These are phyloP conservation scores for Podospora pseudopauciseta DNA, from an alignment of 495 filamentous ascomycete genomes.

Conservation along the genomic window DNA sequence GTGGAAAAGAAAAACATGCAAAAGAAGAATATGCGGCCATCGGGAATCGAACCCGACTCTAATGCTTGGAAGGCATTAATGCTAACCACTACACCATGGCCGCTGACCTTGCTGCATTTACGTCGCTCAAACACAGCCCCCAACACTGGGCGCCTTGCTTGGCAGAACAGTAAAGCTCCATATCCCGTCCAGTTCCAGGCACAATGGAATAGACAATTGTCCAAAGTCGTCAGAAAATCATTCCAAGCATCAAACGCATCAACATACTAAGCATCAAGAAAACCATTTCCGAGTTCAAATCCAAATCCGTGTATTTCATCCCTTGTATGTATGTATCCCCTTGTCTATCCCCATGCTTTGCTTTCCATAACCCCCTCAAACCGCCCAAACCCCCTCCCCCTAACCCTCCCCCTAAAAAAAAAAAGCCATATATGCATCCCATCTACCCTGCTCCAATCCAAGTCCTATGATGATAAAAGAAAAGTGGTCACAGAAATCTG, in stretches of 20 bases:
- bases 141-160: background rate
- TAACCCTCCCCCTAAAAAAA: background rate
- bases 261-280: background rate
- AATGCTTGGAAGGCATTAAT: conserved; percentile 13
- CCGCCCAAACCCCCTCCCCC: too few species aligned
- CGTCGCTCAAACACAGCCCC: background rate
- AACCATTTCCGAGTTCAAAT: background rate
- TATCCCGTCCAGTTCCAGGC: background rate
- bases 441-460: background rate
- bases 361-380: background rate
- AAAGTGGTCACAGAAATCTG: background rate
- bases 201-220: background rate
- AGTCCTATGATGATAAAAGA: background rate
- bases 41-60: conserved; percentile 15
- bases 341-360: background rate
- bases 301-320: background rate
- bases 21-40: conserved; percentile 5
- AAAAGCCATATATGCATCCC: background rate
- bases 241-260: background rate
- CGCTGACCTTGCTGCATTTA: background rate
- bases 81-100: conserved; percentile 17
- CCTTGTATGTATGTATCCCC: background rate
- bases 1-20: background rate
- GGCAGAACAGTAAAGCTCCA: background rate
- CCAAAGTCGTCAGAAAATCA: background rate